Conservation (phyloP, 805 yeast species). For the Starmerella lactis-condensi region DNA sequence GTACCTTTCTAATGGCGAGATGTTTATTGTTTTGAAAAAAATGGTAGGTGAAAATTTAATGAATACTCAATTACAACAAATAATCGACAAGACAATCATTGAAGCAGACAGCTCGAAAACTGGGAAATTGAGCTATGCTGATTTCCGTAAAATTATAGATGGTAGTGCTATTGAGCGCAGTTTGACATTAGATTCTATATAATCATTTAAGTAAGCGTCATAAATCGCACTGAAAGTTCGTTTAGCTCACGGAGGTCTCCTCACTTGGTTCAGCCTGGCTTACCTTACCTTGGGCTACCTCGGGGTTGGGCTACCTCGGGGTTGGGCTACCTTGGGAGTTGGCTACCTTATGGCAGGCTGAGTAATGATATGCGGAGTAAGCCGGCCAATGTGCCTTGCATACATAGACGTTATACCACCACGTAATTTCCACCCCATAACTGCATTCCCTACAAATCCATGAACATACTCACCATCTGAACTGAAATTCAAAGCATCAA, state of each 20-base stretch:
- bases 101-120: constrained; percentile 83
- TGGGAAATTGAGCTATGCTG: constrained; percentile 68
- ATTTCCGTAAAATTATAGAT: constrained; percentile 41
- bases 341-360: too few relatives aligned
- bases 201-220: background rate
- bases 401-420: too few relatives aligned
- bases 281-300: background rate
- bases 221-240: background rate
- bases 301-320: too few relatives aligned
- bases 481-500: background rate
- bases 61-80: constrained; percentile 78
- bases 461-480: too few relatives aligned
- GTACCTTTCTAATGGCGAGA: constrained; percentile 82
- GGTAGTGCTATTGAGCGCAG: constrained; percentile 23
- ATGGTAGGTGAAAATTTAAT: constrained; percentile 90
- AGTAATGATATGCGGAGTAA: too few relatives aligned
- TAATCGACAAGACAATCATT: constrained; percentile 91
- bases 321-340: too few relatives aligned
- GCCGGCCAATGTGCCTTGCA: too few relatives aligned
- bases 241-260: constrained; percentile 2
- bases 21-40: constrained; percentile 76
- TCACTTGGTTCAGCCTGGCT: constrained; percentile 4
- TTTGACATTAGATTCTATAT: constrained; percentile 23
- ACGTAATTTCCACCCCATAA: too few relatives aligned
- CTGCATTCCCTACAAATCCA: too few relatives aligned